Base-by-base conservation (phyloP, 139 green algal species). In the Coelastrella sp. region DNA sequence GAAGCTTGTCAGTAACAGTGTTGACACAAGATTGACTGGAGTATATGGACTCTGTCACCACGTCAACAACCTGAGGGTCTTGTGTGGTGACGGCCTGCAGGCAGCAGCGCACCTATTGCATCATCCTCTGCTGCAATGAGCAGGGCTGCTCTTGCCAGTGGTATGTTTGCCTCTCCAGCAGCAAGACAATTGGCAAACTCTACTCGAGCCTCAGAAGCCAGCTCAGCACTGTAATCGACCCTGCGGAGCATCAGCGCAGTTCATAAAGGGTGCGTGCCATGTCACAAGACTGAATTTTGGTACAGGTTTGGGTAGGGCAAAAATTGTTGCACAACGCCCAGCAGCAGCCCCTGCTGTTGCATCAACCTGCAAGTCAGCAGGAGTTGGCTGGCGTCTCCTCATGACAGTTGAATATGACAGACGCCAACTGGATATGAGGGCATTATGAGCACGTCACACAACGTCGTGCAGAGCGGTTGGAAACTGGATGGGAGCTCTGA, bases 71-170 rank as follows among this genome's bases (percentile, higher is more conserved):
- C 15, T 15, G 65, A 22, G 65, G 15, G 14, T 22, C 1, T 0
- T 22, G 35, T 49, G 35, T 49, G 35, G 35, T 49, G 35, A 49
- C 35, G 1, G 1, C 35, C 35, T 49, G 70, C 70, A 78, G 15
- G 70, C 70, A 78, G 17, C 70, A 78, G 17, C 17, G 35, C 66
- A 95, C 93, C 93, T 12, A 98, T 87, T 11, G 96, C 96, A 86
- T 98, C 96, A 78, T 98, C 96, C 79, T 98, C 96, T 65, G 95
- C 93, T 24, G 94, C 93, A 19, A 98, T 89, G 19, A 95, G 87
- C 11, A 98, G 80, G 17, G 96, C 96, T 57, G 94, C 94, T 22
- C 92, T 84, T 58, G 95, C 93, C 17, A 97, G 87, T 56, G 95
- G 91, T 12, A 96, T 79, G 1, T 72, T 61, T 24, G 90, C 91